A percentile compares a stretch with the other conserved stretches of the same genome.
These are phyloP conservation scores for Metroxylon sagu DNA, from an alignment of 176 grass and related monocot genomes.

Conservation along the genomic window DNA sequence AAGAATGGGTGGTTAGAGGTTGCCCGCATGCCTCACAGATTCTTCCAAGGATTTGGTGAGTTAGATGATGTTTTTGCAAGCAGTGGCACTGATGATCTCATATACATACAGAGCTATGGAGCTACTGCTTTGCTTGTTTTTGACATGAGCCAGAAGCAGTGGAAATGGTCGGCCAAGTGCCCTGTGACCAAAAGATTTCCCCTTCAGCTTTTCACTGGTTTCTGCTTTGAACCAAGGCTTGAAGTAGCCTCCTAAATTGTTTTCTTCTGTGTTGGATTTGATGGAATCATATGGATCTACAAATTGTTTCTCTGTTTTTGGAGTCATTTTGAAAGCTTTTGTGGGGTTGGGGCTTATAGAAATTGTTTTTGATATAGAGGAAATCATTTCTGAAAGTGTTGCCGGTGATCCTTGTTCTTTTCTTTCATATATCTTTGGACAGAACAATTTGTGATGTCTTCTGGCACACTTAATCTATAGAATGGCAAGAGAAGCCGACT, in stretches of 20 bases:
- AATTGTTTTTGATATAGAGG: too few species aligned
- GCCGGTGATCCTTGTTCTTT: too few species aligned
- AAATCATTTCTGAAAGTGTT: too few species aligned
- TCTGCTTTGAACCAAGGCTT: constrained; percentile 86
- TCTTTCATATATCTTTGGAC: too few species aligned
- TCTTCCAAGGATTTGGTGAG: constrained; percentile 93
- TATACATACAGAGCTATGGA: constrained; percentile 94
- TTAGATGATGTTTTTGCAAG: constrained; percentile 89
- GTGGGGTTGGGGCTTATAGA: too few species aligned
- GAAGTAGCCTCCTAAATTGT: constrained; percentile 47
- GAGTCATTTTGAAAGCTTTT: too few species aligned
- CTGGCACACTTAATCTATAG: too few species aligned
- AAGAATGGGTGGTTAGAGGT: constrained; percentile 64
- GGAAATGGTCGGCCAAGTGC: constrained; percentile 75
- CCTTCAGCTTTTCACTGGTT: constrained; percentile 88
- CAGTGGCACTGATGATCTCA: constrained; percentile 53
- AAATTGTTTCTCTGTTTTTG: too few species aligned
- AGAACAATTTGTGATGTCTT: too few species aligned
- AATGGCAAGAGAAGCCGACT: too few species aligned
- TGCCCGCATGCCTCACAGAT: constrained; percentile 72
- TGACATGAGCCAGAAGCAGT: constrained; percentile 65
- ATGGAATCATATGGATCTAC: too few species aligned
- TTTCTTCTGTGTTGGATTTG: too few species aligned
- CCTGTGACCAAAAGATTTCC: constrained; percentile 85
- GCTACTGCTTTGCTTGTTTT: constrained; percentile 69